These are phyloP conservation scores for Selaginella moellendorffii DNA, from an alignment of 75 land plant genomes.

Conservation along the genomic window DNA sequence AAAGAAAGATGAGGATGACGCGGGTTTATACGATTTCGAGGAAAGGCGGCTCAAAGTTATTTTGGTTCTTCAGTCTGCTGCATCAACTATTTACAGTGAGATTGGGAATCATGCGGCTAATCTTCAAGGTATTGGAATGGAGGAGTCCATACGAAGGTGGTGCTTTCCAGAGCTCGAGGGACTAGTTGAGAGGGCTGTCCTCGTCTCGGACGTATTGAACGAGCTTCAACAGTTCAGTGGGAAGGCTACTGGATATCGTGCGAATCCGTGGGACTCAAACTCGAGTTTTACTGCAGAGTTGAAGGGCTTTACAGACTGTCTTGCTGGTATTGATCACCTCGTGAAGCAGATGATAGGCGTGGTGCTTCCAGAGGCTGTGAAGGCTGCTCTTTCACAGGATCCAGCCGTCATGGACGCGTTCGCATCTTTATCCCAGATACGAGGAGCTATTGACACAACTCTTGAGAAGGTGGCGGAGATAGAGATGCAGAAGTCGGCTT, in stretches of 20 bases:
- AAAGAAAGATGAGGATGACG: conserved; percentile 8
- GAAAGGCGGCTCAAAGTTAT: conserved; percentile 40
- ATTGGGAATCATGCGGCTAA: no score
- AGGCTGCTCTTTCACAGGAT: conserved; percentile 41
- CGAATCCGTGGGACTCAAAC: no score
- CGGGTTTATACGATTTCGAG: no score
- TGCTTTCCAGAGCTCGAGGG: conserved; percentile 38
- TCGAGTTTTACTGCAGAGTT: conserved; percentile 35
- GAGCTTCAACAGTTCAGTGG: conserved; percentile 43
- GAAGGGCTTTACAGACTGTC: conserved; percentile 29
- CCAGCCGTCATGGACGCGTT: conserved; percentile 80
- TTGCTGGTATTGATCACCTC: conserved; percentile 32
- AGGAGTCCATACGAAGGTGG: conserved; percentile 17
- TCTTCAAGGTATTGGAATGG: no score
- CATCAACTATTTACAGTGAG: no score
- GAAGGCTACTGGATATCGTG: conserved; percentile 14
- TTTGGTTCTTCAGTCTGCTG: conserved; percentile 25
- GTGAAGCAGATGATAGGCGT: conserved; percentile 40
- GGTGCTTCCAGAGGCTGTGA: conserved; percentile 60
- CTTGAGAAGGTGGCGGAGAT: conserved; percentile 58
- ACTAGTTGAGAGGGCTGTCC: conserved; percentile 56
- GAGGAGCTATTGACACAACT: conserved; percentile 63
- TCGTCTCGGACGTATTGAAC: conserved; percentile 38
- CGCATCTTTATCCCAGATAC: conserved; percentile 60
- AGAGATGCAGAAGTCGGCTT: conserved; percentile 41